A percentile compares a stretch with the other conserved stretches of the same genome.
Conservation (phyloP, 805 yeast genomes). For the Kuraishia piskuri region DNA sequence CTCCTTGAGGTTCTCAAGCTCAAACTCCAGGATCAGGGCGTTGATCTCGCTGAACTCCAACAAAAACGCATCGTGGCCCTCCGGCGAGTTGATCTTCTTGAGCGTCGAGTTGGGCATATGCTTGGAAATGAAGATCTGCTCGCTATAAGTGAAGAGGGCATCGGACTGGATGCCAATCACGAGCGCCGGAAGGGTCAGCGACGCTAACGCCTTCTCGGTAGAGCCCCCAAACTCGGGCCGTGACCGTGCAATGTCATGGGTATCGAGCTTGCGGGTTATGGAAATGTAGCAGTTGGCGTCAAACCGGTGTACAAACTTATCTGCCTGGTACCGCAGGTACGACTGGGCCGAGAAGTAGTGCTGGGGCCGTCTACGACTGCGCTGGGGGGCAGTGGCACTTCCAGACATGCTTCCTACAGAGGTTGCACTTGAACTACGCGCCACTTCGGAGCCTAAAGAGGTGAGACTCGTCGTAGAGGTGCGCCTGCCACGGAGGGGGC, state of each 20-base stretch:
- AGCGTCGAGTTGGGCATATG: constrained; percentile 62
- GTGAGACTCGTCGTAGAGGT: constrained; percentile 11
- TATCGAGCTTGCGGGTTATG: constrained; percentile 86
- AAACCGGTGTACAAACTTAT: constrained; percentile 79
- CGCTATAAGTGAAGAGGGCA: constrained; percentile 86
- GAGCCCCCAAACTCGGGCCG: constrained; percentile 33
- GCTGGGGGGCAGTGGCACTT: constrained; percentile 12
- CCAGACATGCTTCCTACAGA: background rate
- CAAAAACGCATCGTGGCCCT: constrained; percentile 96
- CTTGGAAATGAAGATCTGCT: constrained; percentile 78
- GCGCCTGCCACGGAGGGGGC: constrained; percentile 13
- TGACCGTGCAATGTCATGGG: constrained; percentile 88
- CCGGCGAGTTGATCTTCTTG: constrained; percentile 77
- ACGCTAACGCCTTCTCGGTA: constrained; percentile 42
- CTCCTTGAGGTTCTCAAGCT: constrained; percentile 47
- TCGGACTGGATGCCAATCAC: constrained; percentile 88
- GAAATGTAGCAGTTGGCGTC: constrained; percentile 97
- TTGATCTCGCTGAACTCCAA: constrained; percentile 83
- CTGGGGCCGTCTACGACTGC: constrained; percentile 32
- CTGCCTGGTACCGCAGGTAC: constrained; percentile 89
- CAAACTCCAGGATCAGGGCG: constrained; percentile 57
- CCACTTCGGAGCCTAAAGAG: background rate
- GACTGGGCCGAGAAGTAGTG: constrained; percentile 91
- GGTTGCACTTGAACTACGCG: background rate
- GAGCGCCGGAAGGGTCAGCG: constrained; percentile 66